Conservation (phyloP, 2,329 filamentous ascomycete genomes). For the Leptoxyphium fumago region DNA sequence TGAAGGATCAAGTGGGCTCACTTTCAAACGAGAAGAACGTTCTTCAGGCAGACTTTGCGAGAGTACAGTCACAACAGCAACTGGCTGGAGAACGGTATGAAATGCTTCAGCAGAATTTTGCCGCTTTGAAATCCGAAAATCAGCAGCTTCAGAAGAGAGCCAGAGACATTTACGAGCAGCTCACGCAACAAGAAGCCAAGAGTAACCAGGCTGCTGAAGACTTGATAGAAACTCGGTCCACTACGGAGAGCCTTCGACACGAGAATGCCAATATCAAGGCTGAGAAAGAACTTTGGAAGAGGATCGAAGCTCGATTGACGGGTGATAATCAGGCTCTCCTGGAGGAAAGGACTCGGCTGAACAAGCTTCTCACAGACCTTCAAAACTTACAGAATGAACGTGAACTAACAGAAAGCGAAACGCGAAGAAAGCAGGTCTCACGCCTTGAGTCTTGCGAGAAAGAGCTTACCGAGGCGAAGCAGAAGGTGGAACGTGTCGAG, state of each 20-base stretch:
- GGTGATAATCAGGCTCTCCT: slow-evolving; percentile 76
- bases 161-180: slow-evolving; percentile 60
- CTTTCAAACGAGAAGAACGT: slow-evolving; percentile 69
- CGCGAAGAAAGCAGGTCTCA: slow-evolving; percentile 60
- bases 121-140: slow-evolving; percentile 72
- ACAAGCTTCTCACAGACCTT: slow-evolving; percentile 66
- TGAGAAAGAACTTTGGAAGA: slow-evolving; percentile 88
- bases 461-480: slow-evolving; percentile 64
- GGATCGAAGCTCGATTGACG: slow-evolving; percentile 73
- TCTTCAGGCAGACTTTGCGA: slow-evolving; percentile 69
- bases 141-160: slow-evolving; percentile 71
- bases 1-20: slow-evolving; percentile 73
- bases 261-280: slow-evolving; percentile 89
- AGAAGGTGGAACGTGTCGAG: slow-evolving; percentile 66
- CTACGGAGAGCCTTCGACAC: slow-evolving; percentile 74
- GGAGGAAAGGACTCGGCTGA: slow-evolving; percentile 73
- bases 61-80: slow-evolving; percentile 63
- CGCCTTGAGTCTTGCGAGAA: slow-evolving; percentile 66
- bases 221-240: slow-evolving; percentile 67
- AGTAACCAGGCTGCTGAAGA: slow-evolving; percentile 90
- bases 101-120: slow-evolving; percentile 79
- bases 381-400: slow-evolving; percentile 88
- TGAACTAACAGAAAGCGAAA: slow-evolving; percentile 69
- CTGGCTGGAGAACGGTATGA: slow-evolving; percentile 74
- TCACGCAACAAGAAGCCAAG: slow-evolving; percentile 77